These are phyloP conservation scores for Candida coquimbonensis DNA, from an alignment of 805 yeast species.

Conservation along the genomic window DNA sequence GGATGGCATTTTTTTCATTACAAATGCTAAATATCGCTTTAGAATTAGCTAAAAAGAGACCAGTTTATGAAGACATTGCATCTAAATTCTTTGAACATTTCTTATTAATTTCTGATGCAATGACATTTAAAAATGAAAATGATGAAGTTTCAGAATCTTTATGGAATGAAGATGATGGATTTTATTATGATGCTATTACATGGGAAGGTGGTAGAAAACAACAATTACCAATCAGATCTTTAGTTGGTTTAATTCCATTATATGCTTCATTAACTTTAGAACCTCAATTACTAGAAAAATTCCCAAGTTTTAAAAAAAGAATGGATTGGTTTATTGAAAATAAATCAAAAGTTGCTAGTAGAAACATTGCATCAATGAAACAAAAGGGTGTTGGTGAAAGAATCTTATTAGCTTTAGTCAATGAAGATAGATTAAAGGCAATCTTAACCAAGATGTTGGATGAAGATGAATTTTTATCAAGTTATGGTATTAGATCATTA, in stretches of 20 bases:
- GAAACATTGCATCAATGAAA: constrained; percentile 83
- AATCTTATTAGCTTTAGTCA: constrained; percentile 69
- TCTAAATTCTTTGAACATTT: constrained; percentile 93
- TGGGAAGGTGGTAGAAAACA: constrained; percentile 67
- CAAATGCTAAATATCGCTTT: constrained; percentile 90
- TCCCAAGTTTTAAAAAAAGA: constrained; percentile 78
- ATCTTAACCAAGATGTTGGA: constrained; percentile 78
- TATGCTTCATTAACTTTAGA: constrained; percentile 86
- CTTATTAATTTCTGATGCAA: constrained; percentile 85
- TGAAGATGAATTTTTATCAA: constrained; percentile 78
- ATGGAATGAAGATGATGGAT: constrained; percentile 87
- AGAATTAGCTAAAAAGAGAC: constrained; percentile 78
- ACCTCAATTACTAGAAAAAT: constrained; percentile 68
- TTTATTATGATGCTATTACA: constrained; percentile 84
- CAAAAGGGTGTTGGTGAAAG: constrained; percentile 75
- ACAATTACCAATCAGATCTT: constrained; percentile 76
- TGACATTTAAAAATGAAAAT: constrained; percentile 56
- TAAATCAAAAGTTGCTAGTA: constrained; percentile 57
- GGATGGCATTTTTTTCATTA: constrained; percentile 92
- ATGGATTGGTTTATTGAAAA: constrained; percentile 78
- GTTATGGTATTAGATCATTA: constrained; percentile 80
- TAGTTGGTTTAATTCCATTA: constrained; percentile 87
- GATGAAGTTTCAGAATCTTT: constrained; percentile 52
- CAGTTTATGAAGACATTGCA: constrained; percentile 89
- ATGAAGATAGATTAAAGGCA: constrained; percentile 68